phyloP scores from a whole-genome alignment of 441 rosid genomes.

The Euphorbia schlechtendalii region DNA sequence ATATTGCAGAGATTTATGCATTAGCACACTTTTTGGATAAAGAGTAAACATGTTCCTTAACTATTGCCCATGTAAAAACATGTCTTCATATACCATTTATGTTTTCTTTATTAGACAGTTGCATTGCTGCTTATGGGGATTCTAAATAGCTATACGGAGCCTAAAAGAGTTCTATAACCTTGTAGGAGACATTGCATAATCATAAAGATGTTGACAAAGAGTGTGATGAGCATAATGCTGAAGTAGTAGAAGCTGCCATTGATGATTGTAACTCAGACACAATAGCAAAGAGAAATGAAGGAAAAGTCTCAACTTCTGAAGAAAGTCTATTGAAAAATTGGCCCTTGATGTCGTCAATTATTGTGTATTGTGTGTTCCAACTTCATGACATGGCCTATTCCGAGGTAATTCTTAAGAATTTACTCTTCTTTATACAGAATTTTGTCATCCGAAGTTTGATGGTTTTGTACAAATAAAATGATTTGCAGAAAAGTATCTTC shows the following conservation, averaged over 20 bases:
- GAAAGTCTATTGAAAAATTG: constrained; percentile 39
- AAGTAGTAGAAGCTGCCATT: constrained; percentile 13
- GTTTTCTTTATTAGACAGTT: neutral
- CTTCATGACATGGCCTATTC: constrained; percentile 58
- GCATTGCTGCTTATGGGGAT: neutral
- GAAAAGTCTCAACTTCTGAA: constrained; percentile 15
- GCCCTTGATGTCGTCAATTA: constrained; percentile 47
- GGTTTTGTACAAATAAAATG: neutral
- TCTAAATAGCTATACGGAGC: neutral
- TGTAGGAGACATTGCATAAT: constrained; percentile 44
- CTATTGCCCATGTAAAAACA: neutral
- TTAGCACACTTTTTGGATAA: neutral
- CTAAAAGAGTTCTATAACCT: constrained; percentile 6
- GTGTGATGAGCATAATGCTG: constrained; percentile 17
- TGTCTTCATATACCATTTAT: neutral
- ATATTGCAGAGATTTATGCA: neutral
- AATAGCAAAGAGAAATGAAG: constrained; percentile 10
- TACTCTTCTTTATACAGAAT: neutral
- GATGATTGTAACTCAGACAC: constrained; percentile 13
- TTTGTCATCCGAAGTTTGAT: neutral
- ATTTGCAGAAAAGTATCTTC: neutral
- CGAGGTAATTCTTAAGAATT: constrained; percentile 28
- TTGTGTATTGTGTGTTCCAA: constrained; percentile 43
- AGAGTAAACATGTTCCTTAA: neutral
- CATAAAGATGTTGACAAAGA: constrained; percentile 23